phyloP scores from a whole-genome alignment of 2,329 filamentous ascomycete species.

The Lachnellula suecica region DNA sequence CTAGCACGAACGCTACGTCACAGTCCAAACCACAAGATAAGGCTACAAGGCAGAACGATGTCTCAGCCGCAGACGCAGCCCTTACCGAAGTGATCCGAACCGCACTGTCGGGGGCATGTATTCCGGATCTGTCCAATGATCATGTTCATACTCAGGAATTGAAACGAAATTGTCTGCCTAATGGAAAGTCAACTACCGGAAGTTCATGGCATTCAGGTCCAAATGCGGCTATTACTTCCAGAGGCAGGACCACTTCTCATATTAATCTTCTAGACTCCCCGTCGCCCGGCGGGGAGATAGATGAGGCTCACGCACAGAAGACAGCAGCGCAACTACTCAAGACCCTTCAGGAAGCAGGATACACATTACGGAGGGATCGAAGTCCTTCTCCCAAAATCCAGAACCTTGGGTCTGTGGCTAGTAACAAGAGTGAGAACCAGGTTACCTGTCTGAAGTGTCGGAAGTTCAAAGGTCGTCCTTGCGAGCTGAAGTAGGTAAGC shows the following conservation, averaged over 20 bases:
- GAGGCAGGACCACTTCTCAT: not conserved
- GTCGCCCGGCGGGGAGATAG: constrained; percentile 6
- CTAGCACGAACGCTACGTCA: constrained; percentile 6
- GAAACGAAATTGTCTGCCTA: constrained; percentile 21
- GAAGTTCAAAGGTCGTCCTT: constrained; percentile 49
- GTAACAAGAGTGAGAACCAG: constrained; percentile 29
- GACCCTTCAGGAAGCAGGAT: constrained; percentile 24
- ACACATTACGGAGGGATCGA: constrained; percentile 23
- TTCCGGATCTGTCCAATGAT: constrained; percentile 10
- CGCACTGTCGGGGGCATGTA: constrained; percentile 20
- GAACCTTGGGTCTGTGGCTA: constrained; percentile 25
- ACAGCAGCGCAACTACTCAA: too few relatives aligned
- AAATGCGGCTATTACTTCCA: constrained; percentile 2
- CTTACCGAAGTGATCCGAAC: constrained; percentile 25
- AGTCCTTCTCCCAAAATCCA: constrained; percentile 16
- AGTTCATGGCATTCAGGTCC: constrained; percentile 8
- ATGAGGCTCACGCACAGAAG: constrained; percentile 17
- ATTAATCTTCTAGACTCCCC: constrained; percentile 11
- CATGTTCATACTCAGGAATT: constrained; percentile 2
- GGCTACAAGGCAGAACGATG: constrained; percentile 19
- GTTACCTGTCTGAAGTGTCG: constrained; percentile 40
- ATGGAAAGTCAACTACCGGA: constrained; percentile 12
- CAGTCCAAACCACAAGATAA: constrained; percentile 19
- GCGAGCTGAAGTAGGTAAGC: constrained; percentile 55
- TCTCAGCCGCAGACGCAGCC: constrained; percentile 24